Evolutionary conservation across 1,284 basidiomycete species (phyloP), one percentile per base, ranked within the genome.

Genomic region (Rhodofomes roseus): DNA sequence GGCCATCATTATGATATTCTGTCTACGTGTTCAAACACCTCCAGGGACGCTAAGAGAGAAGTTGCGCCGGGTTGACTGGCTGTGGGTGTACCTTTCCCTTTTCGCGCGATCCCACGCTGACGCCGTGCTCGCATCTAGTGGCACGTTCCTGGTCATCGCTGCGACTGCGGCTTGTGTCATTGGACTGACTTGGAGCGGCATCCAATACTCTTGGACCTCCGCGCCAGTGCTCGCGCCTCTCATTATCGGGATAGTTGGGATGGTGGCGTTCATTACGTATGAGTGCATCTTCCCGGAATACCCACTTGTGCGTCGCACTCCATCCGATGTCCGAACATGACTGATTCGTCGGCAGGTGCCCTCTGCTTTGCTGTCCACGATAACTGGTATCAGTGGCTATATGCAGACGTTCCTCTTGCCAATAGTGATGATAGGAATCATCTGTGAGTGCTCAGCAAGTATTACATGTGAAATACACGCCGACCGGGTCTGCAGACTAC

Each of bases 1-100:
- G 1, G n/a, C 58, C 3, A 39, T 50, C 1, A 46, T 64, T 2
- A 66, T 70, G 6, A 14, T 60, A 0, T 11, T 65, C 2, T 70
- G 70, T 56, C 56, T 71, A 3, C 54, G 55, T 2, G 60, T 70
- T 1, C 55, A 66, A 52, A 70, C 63, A 3, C 76, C 73, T 2
- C 57, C 64, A 1, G 72, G 73, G 0, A 65, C 62, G 0, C 20
- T 74, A 1, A 41, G 31, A 7, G 61, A 68, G 25, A 76, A 76
- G 61, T 43, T 79, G 3, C 46, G 40, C 1, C 56, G 62, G 1
- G 65, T 79, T n/a, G 76, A 78, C 58, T 77, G 74, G 74, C 59
- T 73, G 76, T 76, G 59, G 44, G 74, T 67, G 25, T n/a, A 34
- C 43, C 20, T 22, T 31, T 22, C 43, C 25, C 22, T 3, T 22